Evolutionary conservation across 495 filamentous ascomycete species (phyloP), one percentile per base, ranked within the genome.

Genomic region (Mytilinidion resinicola): DNA sequence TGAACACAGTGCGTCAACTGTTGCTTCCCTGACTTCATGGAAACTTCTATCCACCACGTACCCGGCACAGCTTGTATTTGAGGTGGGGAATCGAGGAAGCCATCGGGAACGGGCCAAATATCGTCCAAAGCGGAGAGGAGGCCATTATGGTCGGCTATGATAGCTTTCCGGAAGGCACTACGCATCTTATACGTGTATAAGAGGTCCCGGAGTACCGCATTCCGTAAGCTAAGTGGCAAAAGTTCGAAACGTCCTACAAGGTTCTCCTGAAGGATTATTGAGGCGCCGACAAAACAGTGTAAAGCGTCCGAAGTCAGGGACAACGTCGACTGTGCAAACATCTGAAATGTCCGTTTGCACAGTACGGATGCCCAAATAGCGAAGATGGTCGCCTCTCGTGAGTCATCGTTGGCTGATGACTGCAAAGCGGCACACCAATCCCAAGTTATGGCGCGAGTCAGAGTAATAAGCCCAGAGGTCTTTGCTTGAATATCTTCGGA

Each of bases 281-380:
- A 76, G 15, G 71, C 70, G 52, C 70, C 62, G 21, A 77, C 59
- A 41, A 71, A 75, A 46, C n/a, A 59, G 9, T 44, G n/a, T 19
- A 74, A 51, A 0, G 44, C 56, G 9, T 36, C 54, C 11, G 37
- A 25, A 8, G 61, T 52, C 9, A 67, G 30, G 17, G 9, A 25
- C 19, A 3, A 5, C 30, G 42, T 65, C 4, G 64, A 8, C 20
- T 69, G 33, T 25, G n/a, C 12, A 34, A 5, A 68, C 9, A 67
- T 38, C 5, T 66, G 57, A 50, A 79, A 84, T 0, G 79, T 83
- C 3, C 72, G 66, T 41, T 76, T 67, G 51, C 77, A 82, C 20
- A 82, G 64, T 4, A 83, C 56, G n/a, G 79, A 71, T 1, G 80
- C 75, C 56, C 66, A 74, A 2, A 82, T 69, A 4, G 70, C 71